Conservation (phyloP, 1,284 basidiomycete genomes). For the Tylopilus microsporus region DNA sequence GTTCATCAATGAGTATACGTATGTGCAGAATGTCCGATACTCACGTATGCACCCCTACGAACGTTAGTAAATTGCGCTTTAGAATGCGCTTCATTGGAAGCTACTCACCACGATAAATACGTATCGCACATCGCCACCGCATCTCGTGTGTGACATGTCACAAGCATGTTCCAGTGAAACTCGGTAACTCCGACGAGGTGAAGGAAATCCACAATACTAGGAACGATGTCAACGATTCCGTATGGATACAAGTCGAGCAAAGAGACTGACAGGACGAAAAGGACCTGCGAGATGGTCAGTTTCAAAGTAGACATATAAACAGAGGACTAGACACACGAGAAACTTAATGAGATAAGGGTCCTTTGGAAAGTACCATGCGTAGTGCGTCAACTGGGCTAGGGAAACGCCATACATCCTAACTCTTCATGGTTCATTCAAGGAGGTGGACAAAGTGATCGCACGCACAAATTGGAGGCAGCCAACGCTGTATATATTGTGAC, state of each 20-base stretch:
- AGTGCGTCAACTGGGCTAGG: constrained; percentile 8
- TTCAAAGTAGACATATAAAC: neutral
- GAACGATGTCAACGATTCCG: neutral
- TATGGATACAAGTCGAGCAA: neutral
- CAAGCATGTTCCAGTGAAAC: constrained; percentile 4
- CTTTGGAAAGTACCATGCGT: constrained; percentile 6
- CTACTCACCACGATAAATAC: constrained; percentile 8
- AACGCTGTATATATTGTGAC: neutral
- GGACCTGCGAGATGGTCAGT: constrained; percentile 2
- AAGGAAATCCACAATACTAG: constrained; percentile 4
- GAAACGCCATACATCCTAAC: constrained; percentile 11
- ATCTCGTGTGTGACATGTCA: constrained; percentile 4
- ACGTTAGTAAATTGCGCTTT: neutral
- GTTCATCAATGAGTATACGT: neutral
- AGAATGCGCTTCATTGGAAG: neutral
- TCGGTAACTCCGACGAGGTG: constrained; percentile 7
- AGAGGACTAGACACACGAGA: neutral
- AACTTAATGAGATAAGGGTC: constrained; percentile 7
- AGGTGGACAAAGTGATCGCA: neutral
- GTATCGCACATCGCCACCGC: neutral
- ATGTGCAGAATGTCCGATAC: neutral
- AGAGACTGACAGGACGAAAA: constrained; percentile 8
- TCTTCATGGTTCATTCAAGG: neutral
- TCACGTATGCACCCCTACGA: constrained; percentile 11
- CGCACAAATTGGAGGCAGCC: constrained; percentile 4